Evolutionary conservation across 2,329 filamentous ascomycete species (phyloP), one percentile per base, ranked within the genome.

Genomic region (Byssochlamys sp.): DNA sequence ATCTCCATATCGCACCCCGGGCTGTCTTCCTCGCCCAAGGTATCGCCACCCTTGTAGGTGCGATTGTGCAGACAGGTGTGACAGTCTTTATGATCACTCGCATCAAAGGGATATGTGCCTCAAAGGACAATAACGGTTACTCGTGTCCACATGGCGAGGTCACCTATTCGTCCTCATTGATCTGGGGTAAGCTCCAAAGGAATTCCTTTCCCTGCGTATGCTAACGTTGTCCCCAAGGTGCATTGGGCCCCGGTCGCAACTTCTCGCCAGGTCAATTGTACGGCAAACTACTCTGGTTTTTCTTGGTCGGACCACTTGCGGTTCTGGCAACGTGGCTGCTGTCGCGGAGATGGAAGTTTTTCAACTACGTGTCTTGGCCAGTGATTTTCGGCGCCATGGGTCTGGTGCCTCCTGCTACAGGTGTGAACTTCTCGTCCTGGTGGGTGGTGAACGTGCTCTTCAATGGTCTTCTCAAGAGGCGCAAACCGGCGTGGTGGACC

Each of bases 381-480:
- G 79, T 89, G 31, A 80, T 89, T 57, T 88, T 86, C 63, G 85
- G 85, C 51, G 85, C 84, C 25, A 81, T 83, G 19, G 81, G 82
- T 53, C 75, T 79, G 62, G 78, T 89, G 1, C 87, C 87, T 6
- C 86, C 87, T 0, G 87, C 87, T 0, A 87, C 84, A 0, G 82
- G 84, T 0, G 83, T 87, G 64, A 88, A 82, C 59, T 90, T 88
- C 66, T 82, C 87, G 26, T 84, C 84, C 61, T 89, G 87, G 87
- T 78, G 76, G 69, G 70, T 76, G 27, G 74, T 79, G 50, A 78
- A 78, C 59, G 62, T 75, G 14, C 67, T 78, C 28, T 79, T 79
- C 61, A 78, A 78, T 58, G 75, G 76, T 27, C 60, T 77, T 12
- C 66, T 79, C 52, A 75, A 75, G 57, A 69, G 67, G 9, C 69